Evolutionary conservation across 495 filamentous ascomycete species (phyloP).

Genomic region (Hypoxylon fuscum): DNA sequence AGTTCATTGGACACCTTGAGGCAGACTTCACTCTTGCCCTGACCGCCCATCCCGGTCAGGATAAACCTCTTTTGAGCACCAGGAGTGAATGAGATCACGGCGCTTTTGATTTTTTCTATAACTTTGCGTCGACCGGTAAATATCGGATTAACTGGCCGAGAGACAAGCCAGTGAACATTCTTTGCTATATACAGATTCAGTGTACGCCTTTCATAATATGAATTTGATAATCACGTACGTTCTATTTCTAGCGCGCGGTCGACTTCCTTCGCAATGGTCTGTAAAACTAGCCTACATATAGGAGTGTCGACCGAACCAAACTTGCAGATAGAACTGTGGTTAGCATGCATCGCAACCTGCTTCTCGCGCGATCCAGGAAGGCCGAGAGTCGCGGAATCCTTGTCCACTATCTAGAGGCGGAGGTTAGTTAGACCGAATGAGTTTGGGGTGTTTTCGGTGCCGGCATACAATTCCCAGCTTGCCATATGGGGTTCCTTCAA

Average conservation of each 20-base stretch:
- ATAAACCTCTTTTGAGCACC: conserved; percentile 3
- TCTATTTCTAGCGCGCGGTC: conserved; percentile 7
- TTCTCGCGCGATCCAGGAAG: conserved; percentile 20
- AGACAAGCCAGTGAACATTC: conserved; percentile 11
- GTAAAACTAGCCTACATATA: background rate
- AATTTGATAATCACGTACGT: too few relatives aligned
- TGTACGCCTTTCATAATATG: too few relatives aligned
- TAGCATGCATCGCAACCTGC: conserved; percentile 10
- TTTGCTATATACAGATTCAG: conserved; percentile 3
- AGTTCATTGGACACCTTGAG: conserved; percentile 5
- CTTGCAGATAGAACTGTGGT: conserved; percentile 20
- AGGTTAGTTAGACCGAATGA: background rate
- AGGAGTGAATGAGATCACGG: background rate
- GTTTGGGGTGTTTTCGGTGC: background rate
- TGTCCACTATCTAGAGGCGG: conserved; percentile 17
- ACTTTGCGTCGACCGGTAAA: background rate
- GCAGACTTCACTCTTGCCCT: conserved; percentile 12
- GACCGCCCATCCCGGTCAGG: conserved; percentile 7
- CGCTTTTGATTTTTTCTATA: background rate
- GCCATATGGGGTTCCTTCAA: conserved; percentile 23
- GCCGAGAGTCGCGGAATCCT: conserved; percentile 13
- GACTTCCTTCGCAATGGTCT: conserved; percentile 19
- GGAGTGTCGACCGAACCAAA: background rate
- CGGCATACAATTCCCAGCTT: conserved; percentile 20
- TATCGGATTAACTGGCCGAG: background rate